Percentiles rank a stretch among this genome's conserved stretches.
These are phyloP conservation scores for Hymenochaete sp. DNA, from an alignment of 1,284 basidiomycete species.

Conservation along the genomic window DNA sequence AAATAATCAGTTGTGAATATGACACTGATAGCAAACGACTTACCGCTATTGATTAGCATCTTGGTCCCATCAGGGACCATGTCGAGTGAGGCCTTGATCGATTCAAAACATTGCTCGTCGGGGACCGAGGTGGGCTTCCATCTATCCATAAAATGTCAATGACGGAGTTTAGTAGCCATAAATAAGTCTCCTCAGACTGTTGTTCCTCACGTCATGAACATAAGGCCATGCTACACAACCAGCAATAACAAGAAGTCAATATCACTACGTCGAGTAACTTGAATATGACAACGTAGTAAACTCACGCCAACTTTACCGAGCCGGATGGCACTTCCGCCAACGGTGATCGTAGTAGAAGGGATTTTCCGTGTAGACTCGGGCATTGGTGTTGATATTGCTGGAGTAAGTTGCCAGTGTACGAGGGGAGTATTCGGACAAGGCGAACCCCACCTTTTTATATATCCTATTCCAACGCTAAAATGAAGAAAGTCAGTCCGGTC, in stretches of 20 bases:
- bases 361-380: too few relatives aligned
- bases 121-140: slow-evolving; percentile 34
- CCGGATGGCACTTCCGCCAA: background rate
- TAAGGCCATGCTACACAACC: slow-evolving; percentile 36
- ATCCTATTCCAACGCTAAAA: too few relatives aligned
- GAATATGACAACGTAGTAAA: too few relatives aligned
- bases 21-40: slow-evolving; percentile 12
- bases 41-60: slow-evolving; percentile 41
- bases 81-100: slow-evolving; percentile 56
- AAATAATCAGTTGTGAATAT: background rate
- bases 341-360: too few relatives aligned
- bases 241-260: background rate
- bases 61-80: slow-evolving; percentile 39
- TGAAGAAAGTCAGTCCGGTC: too few relatives aligned
- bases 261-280: too few relatives aligned
- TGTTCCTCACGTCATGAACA: slow-evolving; percentile 50
- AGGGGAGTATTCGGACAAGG: too few relatives aligned
- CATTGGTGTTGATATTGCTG: too few relatives aligned
- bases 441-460: too few relatives aligned
- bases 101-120: slow-evolving; percentile 49
- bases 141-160: slow-evolving; percentile 20
- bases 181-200: too few relatives aligned
- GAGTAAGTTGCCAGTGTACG: too few relatives aligned
- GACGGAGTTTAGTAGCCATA: background rate
- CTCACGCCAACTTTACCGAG: slow-evolving; percentile 11